Percentiles rank a stretch among this genome's conserved stretches.
Conservation (phyloP, 345 rosid species). For the Populus deltoides region DNA sequence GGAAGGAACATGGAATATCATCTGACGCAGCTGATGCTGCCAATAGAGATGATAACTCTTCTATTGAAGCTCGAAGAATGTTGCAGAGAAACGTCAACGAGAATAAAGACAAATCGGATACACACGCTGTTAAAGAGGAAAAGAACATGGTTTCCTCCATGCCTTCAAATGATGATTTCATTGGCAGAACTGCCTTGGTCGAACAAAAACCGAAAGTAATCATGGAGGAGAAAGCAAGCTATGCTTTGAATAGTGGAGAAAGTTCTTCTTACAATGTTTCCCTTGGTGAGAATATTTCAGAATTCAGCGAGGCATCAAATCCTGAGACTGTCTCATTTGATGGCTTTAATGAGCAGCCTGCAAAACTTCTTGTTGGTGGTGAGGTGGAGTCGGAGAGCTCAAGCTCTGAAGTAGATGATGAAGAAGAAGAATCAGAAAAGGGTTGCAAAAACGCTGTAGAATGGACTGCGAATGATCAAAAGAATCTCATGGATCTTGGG, state of each 20-base stretch:
- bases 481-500: slow-evolving; percentile 86
- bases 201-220: slow-evolving; percentile 24
- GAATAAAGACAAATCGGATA: slow-evolving; percentile 35
- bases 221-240: slow-evolving; percentile 6
- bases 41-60: slow-evolving; percentile 20
- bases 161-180: slow-evolving; percentile 23
- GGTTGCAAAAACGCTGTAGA: slow-evolving; percentile 44
- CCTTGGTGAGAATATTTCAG: slow-evolving; percentile 14
- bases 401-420: slow-evolving; percentile 40
- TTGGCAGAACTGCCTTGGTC: slow-evolving; percentile 13
- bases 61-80: slow-evolving; percentile 40
- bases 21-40: slow-evolving; percentile 10
- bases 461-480: slow-evolving; percentile 82
- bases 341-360: slow-evolving; percentile 17
- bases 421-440: slow-evolving; percentile 35
- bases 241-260: slow-evolving; percentile 2
- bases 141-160: slow-evolving; percentile 16
- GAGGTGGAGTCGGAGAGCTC: slow-evolving; percentile 42
- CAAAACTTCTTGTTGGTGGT: slow-evolving; percentile 14
- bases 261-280: slow-evolving; percentile 13
- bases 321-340: background rate
- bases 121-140: slow-evolving; percentile 23
- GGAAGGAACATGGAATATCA: slow-evolving; percentile 15
- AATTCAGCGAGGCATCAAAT: slow-evolving; percentile 5
- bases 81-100: slow-evolving; percentile 45